phyloP scores from a whole-genome alignment of 1,139 yeast genomes.

The Candida glucosophila region DNA sequence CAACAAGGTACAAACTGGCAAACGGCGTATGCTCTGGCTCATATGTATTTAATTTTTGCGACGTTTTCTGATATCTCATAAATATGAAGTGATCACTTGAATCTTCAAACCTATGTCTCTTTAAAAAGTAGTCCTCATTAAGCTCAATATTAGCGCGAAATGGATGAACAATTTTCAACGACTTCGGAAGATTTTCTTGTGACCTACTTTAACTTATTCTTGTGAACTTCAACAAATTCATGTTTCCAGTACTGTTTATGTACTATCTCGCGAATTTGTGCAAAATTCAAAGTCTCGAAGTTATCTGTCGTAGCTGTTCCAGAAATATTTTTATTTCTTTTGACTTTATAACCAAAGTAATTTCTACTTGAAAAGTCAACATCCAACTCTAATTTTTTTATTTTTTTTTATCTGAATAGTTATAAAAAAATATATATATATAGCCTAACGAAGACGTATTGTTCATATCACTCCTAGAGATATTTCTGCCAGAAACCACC shows the following conservation, averaged over 20 bases:
- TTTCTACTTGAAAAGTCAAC: constrained; percentile 22
- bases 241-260: constrained; percentile 17
- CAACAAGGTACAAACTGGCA: constrained; percentile 20
- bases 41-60: constrained; percentile 17
- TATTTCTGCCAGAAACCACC: constrained; percentile 20
- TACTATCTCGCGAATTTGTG: constrained; percentile 17
- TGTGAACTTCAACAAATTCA: constrained; percentile 14
- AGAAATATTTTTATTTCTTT: constrained; percentile 17
- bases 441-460: constrained; percentile 20
- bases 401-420: constrained; percentile 19
- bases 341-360: constrained; percentile 23
- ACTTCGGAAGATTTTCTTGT: constrained; percentile 17
- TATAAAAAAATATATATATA: constrained; percentile 19
- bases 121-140: constrained; percentile 21
- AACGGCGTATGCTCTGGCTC: constrained; percentile 27
- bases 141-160: constrained; percentile 25
- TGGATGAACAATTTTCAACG: constrained; percentile 17
- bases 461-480: constrained; percentile 16
- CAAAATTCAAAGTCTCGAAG: constrained; percentile 23
- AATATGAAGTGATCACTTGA: constrained; percentile 23
- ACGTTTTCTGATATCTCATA: constrained; percentile 26
- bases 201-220: constrained; percentile 12
- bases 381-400: constrained; percentile 10
- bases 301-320: constrained; percentile 21
- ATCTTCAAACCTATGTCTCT: constrained; percentile 19